Percentiles rank a stretch among this genome's conserved stretches.
These are phyloP conservation scores for Hanseniaspora lindneri DNA, from an alignment of 805 yeast species.

Conservation along the genomic window DNA sequence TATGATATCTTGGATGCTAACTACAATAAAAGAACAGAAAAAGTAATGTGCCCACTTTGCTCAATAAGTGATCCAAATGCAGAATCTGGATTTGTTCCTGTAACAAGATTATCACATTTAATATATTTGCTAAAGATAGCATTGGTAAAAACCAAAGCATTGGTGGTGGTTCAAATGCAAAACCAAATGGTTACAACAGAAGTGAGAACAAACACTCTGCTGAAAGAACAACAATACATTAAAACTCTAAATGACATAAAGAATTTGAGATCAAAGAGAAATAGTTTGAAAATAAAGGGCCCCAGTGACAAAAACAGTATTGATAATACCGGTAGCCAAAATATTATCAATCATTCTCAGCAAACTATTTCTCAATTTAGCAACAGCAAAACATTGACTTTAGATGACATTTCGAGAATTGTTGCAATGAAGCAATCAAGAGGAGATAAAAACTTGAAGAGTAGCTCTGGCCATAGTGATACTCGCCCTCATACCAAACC, in stretches of 20 bases:
- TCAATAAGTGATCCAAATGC: conserved; percentile 40
- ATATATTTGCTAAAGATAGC: conserved; percentile 74
- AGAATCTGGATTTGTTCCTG: conserved; percentile 43
- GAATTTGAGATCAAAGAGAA: conserved; percentile 60
- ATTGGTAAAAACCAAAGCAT: conserved; percentile 55
- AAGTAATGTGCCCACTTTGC: conserved; percentile 53
- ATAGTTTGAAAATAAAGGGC: conserved; percentile 38
- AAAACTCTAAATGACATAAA: conserved; percentile 67
- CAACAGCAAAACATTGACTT: conserved; percentile 72
- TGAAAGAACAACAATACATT: conserved; percentile 41
- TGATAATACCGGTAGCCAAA: conserved; percentile 40
- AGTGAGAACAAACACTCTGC: conserved; percentile 22
- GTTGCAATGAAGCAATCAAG: conserved; percentile 96
- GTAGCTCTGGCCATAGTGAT: no score
- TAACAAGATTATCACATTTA: conserved; percentile 62
- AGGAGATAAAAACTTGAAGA: conserved; percentile 68
- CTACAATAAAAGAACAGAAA: conserved; percentile 29
- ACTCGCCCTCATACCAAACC: conserved; percentile 47
- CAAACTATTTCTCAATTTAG: conserved; percentile 33
- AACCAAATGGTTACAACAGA: conserved; percentile 17
- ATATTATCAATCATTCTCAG: conserved; percentile 14
- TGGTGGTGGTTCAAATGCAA: conserved; percentile 33
- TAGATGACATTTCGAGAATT: conserved; percentile 93
- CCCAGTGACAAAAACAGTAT: conserved; percentile 37
- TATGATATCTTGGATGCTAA: conserved; percentile 38